Percentiles rank a stretch among this genome's conserved stretches.
phyloP scores from a whole-genome alignment of 768 basidiomycete species.

The Sporobolomyces roseus region DNA sequence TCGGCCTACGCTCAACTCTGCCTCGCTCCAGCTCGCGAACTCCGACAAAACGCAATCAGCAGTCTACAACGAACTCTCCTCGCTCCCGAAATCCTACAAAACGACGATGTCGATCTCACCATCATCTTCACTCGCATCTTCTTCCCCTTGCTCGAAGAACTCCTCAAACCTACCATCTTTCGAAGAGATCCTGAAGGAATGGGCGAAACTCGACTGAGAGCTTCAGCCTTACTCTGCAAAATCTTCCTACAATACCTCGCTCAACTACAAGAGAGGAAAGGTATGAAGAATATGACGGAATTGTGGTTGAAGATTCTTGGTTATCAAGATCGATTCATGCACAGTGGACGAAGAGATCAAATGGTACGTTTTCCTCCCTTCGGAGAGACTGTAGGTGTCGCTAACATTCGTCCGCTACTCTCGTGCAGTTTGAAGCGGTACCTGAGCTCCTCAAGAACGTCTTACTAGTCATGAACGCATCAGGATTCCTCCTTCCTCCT shows the following conservation, averaged over 20 bases:
- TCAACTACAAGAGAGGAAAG: constrained; percentile 42
- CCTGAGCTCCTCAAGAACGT: constrained; percentile 97
- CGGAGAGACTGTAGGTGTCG: background rate
- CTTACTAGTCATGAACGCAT: constrained; percentile 90
- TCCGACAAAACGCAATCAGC: constrained; percentile 73
- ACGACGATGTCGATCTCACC: constrained; percentile 64
- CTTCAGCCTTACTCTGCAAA: constrained; percentile 80
- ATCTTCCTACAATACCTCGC: constrained; percentile 78
- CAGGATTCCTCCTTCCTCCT: constrained; percentile 72
- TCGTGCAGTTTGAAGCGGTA: constrained; percentile 76
- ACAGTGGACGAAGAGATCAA: constrained; percentile 75
- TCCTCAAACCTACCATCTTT: constrained; percentile 77
- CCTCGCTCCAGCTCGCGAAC: constrained; percentile 73
- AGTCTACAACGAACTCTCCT: constrained; percentile 80
- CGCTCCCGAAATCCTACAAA: constrained; percentile 64
- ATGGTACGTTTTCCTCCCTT: constrained; percentile 59
- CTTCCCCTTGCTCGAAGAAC: constrained; percentile 86
- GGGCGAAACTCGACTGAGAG: constrained; percentile 82
- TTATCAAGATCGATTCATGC: constrained; percentile 81
- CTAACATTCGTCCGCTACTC: background rate
- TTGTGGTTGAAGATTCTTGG: constrained; percentile 89
- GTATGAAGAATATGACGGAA: constrained; percentile 59
- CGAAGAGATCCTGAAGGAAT: constrained; percentile 74
- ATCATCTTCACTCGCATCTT: constrained; percentile 83
- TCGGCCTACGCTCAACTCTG: constrained; percentile 73